These are phyloP conservation scores for Aspergillus versicolor DNA, from an alignment of 2,329 filamentous ascomycete species.

Conservation along the genomic window DNA sequence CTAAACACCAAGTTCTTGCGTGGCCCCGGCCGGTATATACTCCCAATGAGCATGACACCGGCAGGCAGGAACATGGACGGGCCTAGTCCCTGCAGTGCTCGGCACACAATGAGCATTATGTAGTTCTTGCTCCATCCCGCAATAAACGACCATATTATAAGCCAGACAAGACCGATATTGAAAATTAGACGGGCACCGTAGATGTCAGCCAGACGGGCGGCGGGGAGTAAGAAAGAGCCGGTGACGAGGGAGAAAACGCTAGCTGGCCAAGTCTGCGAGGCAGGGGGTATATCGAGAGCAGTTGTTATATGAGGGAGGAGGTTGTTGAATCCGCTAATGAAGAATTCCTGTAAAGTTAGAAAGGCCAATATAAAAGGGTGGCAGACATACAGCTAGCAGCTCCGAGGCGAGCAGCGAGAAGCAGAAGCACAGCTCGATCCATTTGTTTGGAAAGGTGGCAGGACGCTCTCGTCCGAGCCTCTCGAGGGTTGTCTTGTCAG, in stretches of 20 bases:
- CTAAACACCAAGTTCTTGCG: conserved; percentile 13
- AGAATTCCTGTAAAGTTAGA: not conserved
- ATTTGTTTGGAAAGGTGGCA: not conserved
- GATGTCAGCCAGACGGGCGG: conserved; percentile 10
- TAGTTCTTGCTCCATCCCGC: conserved; percentile 8
- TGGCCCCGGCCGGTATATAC: conserved; percentile 8
- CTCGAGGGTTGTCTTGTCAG: not conserved
- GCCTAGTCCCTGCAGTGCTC: conserved; percentile 10
- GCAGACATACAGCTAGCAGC: not conserved
- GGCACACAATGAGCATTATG: conserved; percentile 12
- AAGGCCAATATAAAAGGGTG: not conserved
- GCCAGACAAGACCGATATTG: conserved; percentile 4
- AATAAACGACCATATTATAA: conserved; percentile 5
- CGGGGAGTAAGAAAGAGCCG: conserved; percentile 6
- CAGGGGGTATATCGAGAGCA: conserved; percentile 5
- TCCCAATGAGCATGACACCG: conserved; percentile 8
- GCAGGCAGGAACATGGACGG: conserved; percentile 6
- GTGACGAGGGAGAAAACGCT: conserved; percentile 14
- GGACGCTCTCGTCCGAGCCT: conserved; percentile 1
- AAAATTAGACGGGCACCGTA: conserved; percentile 8
- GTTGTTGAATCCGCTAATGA: conserved; percentile 8
- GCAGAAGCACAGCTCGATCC: conserved; percentile 4
- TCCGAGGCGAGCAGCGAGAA: not conserved
- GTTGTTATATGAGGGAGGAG: conserved; percentile 6
- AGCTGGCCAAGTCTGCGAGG: conserved; percentile 10